Evolutionary conservation across 805 yeast genomes (phyloP).

Genomic region (Myxozyma melibiosi): DNA sequence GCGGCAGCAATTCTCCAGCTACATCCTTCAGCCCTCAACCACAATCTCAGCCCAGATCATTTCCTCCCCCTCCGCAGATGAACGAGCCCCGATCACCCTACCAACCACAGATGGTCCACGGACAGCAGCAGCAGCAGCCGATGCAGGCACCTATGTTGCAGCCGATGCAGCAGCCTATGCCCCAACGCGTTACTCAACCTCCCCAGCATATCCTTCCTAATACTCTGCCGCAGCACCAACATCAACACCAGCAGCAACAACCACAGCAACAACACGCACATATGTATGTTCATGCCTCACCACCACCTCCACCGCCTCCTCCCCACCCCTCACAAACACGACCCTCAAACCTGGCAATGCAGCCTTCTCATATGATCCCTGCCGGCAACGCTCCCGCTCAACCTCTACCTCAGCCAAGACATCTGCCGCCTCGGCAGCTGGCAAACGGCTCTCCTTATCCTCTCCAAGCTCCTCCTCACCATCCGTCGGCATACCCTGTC

Average conservation of each 20-base stretch:
- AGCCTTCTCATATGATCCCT: background rate
- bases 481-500: background rate
- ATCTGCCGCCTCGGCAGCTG: background rate
- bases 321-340: background rate
- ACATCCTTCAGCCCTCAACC: background rate
- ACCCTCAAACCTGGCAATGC: slow-evolving; percentile 1
- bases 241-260: background rate
- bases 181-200: background rate
- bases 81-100: background rate
- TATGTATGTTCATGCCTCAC: background rate
- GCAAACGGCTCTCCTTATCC: background rate
- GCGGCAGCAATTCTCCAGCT: background rate
- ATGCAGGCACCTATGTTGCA: background rate
- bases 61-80: background rate
- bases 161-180: background rate
- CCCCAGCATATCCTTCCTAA: background rate
- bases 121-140: background rate
- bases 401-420: background rate
- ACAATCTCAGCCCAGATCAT: background rate
- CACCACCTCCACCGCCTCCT: background rate
- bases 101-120: background rate
- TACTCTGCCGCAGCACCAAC: slow-evolving; percentile 5
- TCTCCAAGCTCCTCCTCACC: background rate
- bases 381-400: background rate
- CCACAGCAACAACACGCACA: background rate